Percentiles rank a stretch among this genome's conserved stretches.
Conservation (phyloP, 106 monocot genomes). For the Dioscorea zingiberensis region DNA sequence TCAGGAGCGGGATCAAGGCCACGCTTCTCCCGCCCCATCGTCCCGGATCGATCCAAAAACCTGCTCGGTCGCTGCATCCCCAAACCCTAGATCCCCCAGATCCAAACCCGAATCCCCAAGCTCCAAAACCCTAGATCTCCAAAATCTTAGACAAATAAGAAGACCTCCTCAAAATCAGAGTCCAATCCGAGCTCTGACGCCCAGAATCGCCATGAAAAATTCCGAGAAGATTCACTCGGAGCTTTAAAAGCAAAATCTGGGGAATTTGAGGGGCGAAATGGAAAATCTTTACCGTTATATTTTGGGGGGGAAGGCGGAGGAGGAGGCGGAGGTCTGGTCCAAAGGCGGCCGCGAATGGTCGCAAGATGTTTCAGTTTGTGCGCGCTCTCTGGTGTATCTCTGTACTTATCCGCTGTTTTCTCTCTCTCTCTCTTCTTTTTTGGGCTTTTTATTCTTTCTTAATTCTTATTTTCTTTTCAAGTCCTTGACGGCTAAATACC, state of each 20-base stretch:
- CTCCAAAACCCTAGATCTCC: not conserved
- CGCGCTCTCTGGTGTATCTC: not conserved
- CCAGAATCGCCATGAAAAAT: not conserved
- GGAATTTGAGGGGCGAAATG: not conserved
- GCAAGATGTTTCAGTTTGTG: not conserved
- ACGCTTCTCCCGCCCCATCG: conserved; percentile 31
- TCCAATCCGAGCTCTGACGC: not conserved
- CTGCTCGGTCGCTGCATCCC: conserved; percentile 19
- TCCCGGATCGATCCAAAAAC: conserved; percentile 9
- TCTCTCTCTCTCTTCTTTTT: too few relatives aligned
- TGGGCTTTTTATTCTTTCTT: too few relatives aligned
- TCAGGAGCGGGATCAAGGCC: conserved; percentile 14
- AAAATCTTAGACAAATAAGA: not conserved
- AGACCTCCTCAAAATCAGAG: not conserved
- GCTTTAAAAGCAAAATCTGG: not conserved
- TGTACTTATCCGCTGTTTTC: too few relatives aligned
- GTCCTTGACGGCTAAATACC: too few relatives aligned
- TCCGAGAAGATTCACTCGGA: not conserved
- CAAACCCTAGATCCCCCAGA: conserved; percentile 1
- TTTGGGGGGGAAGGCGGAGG: not conserved
- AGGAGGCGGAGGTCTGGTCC: not conserved
- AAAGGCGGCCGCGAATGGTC: not conserved
- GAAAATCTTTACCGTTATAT: too few relatives aligned
- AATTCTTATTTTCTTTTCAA: too few relatives aligned
- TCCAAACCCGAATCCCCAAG: not conserved